These are phyloP conservation scores for Mortierella sp. DNA, from an alignment of 371 early-diverging fungal species.

Conservation along the genomic window DNA sequence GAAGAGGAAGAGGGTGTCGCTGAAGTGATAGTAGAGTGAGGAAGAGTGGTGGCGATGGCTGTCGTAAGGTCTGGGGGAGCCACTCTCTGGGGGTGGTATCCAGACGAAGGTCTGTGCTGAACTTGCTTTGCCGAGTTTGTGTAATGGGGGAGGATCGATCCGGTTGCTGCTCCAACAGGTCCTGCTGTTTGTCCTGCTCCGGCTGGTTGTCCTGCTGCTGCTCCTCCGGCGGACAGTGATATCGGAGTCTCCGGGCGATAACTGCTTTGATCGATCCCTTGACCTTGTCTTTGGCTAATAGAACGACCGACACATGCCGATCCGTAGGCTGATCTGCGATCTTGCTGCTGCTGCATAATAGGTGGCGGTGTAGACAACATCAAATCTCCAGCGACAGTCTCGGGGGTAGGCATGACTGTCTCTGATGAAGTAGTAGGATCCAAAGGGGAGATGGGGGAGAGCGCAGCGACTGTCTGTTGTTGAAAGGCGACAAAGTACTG, in stretches of 20 bases:
- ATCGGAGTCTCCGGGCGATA: conserved; percentile 15
- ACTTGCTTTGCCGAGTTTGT: conserved; percentile 39
- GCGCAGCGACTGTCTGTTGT: conserved; percentile 44
- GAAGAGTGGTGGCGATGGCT: conserved; percentile 6
- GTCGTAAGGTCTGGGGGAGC: conserved; percentile 8
- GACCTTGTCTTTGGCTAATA: not conserved
- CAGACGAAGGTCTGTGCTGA: conserved; percentile 16
- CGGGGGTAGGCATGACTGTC: not conserved
- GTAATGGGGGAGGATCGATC: conserved; percentile 41
- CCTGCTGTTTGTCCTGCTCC: conserved; percentile 15
- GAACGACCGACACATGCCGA: not conserved
- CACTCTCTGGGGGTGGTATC: conserved; percentile 17
- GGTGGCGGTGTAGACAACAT: conserved; percentile 2
- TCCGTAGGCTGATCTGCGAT: conserved; percentile 8
- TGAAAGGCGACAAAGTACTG: conserved; percentile 38
- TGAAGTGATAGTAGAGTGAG: not conserved
- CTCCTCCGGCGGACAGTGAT: conserved; percentile 13
- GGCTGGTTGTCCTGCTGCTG: not conserved
- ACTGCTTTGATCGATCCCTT: not conserved
- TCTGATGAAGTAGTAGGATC: conserved; percentile 10
- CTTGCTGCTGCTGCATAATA: conserved; percentile 3
- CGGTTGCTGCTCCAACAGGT: conserved; percentile 24
- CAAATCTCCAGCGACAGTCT: not conserved
- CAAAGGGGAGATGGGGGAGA: conserved; percentile 44
- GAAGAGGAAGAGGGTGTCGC: not conserved